phyloP scores from a whole-genome alignment of 192 early-diverging fungal genomes.

The Spizellomyces punctatus region DNA sequence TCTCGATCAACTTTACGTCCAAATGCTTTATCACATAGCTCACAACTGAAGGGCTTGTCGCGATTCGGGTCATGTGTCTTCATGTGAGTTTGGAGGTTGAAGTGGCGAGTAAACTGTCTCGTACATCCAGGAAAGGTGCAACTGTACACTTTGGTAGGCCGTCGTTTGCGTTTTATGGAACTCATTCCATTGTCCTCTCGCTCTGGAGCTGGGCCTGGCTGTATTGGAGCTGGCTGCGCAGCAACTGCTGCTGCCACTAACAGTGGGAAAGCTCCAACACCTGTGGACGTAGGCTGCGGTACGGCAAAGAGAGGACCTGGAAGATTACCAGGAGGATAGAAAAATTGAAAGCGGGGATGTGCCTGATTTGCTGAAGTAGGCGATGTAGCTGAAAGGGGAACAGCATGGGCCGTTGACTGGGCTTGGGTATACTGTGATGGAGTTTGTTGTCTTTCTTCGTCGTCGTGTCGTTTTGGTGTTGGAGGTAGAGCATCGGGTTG shows the following conservation, averaged over 20 bases:
- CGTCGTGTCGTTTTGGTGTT: not conserved
- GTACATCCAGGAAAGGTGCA: conserved; percentile 59
- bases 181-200: not conserved
- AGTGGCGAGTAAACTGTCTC: conserved; percentile 63
- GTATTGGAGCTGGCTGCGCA: conserved; percentile 16
- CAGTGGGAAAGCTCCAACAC: conserved; percentile 16
- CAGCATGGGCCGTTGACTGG: not conserved
- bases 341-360: conserved; percentile 3
- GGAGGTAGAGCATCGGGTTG: conserved; percentile 18
- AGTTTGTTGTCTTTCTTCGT: not conserved
- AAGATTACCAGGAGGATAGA: conserved; percentile 6
- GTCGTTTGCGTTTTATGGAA: conserved; percentile 17
- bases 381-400: not conserved
- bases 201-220: conserved; percentile 1
- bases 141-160: conserved; percentile 44
- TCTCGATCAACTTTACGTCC: conserved; percentile 51
- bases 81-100: conserved; percentile 69
- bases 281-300: conserved; percentile 5
- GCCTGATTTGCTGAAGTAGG: not conserved
- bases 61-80: conserved; percentile 70
- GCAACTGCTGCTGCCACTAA: conserved; percentile 25
- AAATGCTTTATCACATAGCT: conserved; percentile 59
- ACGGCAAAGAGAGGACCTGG: not conserved
- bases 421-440: not conserved
- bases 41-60: conserved; percentile 60